Evolutionary conservation across 805 yeast genomes (phyloP).

Genomic region (Saccharomycopsis sp.): DNA sequence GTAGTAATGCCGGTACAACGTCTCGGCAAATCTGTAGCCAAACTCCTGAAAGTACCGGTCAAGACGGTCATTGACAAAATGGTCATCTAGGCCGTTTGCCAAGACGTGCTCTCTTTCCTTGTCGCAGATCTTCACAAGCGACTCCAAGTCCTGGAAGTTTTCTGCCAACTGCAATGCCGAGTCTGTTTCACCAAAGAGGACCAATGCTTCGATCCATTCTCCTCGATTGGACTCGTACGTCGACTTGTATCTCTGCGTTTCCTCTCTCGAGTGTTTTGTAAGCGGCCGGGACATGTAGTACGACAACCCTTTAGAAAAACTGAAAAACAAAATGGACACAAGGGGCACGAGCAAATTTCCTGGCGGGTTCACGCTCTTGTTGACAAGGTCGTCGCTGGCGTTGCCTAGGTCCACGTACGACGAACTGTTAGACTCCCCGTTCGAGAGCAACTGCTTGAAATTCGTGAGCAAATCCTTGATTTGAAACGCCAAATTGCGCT

Average conservation of each 20-base stretch:
- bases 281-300: slow-evolving; percentile 27
- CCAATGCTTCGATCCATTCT: slow-evolving; percentile 53
- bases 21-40: slow-evolving; percentile 60
- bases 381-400: too few species aligned
- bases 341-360: too few species aligned
- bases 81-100: slow-evolving; percentile 21
- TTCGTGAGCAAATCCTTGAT: slow-evolving; percentile 8
- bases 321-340: slow-evolving; percentile 37
- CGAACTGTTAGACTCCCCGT: too few species aligned
- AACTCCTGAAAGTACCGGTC: slow-evolving; percentile 47
- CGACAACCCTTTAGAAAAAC: slow-evolving; percentile 28
- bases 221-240: slow-evolving; percentile 28
- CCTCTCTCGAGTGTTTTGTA: slow-evolving; percentile 22
- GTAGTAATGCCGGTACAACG: slow-evolving; percentile 52
- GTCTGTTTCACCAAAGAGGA: slow-evolving; percentile 38
- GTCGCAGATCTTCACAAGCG: slow-evolving; percentile 50
- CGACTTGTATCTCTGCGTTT: slow-evolving; percentile 20
- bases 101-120: slow-evolving; percentile 30
- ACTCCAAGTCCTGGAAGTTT: slow-evolving; percentile 51
- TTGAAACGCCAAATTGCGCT: slow-evolving; percentile 12
- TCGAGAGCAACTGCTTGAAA: slow-evolving; percentile 8
- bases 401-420: too few species aligned
- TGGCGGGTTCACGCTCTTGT: too few species aligned
- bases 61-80: slow-evolving; percentile 27
- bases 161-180: slow-evolving; percentile 60